These are phyloP conservation scores for Chromera velia DNA, from an alignment of 73 alveolate genomes.

Conservation along the genomic window DNA sequence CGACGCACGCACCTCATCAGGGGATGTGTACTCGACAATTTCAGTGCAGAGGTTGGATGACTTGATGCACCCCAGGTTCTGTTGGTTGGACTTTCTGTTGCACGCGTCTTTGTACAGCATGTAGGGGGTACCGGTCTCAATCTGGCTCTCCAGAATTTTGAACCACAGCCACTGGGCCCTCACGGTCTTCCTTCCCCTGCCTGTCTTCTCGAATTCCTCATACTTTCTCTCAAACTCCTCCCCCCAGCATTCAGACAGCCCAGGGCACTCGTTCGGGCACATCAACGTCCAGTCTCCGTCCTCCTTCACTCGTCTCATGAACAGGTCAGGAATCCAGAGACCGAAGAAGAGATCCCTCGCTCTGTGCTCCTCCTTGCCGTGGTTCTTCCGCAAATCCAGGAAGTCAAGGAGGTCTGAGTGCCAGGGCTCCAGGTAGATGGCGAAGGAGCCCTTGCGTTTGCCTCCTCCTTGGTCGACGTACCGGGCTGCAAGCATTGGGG, in stretches of 20 bases:
- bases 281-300: slow-evolving; percentile 87
- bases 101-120: slow-evolving; percentile 86
- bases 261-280: slow-evolving; percentile 90
- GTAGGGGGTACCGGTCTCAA: slow-evolving; percentile 86
- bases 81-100: slow-evolving; percentile 77
- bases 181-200: slow-evolving; percentile 68
- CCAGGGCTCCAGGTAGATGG: slow-evolving; percentile 94
- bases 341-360: slow-evolving; percentile 88
- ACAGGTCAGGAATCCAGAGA: slow-evolving; percentile 87
- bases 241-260: slow-evolving; percentile 54
- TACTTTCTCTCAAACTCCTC: slow-evolving; percentile 74
- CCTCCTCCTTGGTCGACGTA: slow-evolving; percentile 96
- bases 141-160: slow-evolving; percentile 76
- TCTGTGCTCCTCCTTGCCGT: slow-evolving; percentile 53
- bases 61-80: slow-evolving; percentile 86
- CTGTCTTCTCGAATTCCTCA: slow-evolving; percentile 61
- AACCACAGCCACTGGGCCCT: slow-evolving; percentile 83
- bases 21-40: slow-evolving; percentile 78
- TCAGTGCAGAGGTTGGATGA: slow-evolving; percentile 87
- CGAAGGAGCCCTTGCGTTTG: slow-evolving; percentile 90
- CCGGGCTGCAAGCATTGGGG: too few species aligned
- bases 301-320: slow-evolving; percentile 82
- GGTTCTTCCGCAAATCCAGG: slow-evolving; percentile 80
- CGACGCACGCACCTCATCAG: slow-evolving; percentile 75
- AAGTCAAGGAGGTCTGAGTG: slow-evolving; percentile 86